Base-by-base conservation (phyloP, 2,329 filamentous ascomycete species). In the Cytospora schulzeri region DNA sequence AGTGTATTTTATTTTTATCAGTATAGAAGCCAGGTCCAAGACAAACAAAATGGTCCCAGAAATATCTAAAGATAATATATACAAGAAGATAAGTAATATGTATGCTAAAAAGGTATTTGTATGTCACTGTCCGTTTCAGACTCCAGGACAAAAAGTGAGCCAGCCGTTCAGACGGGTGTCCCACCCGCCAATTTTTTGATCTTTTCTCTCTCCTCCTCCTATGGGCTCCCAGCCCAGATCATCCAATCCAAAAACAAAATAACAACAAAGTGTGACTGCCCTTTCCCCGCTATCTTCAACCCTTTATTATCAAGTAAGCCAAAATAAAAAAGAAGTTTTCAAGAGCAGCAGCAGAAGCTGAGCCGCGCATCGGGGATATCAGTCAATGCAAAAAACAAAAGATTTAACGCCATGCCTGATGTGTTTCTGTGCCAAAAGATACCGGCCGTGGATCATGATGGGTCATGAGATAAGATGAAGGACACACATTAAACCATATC, bases 371-470 rank as follows among this genome's bases (percentile, higher is more conserved):
- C 53, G 31, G 60, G 29, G 60, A 53, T 48, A 48, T 31, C 60
- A 52, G 41, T 41, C 60, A 56, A 62, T 24, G 60, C 60, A 62
- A 22, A 48, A 24, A n/a, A n/a, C n/a, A n/a, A n/a, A n/a, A n/a
- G n/a, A n/a, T n/a, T 1, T 12, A 48, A 48, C 53, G 52, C 60
- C 60, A 57, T 62, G 52, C 53, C 26, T 53, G 57, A 56, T 56
- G 53, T 56, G 51, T 29, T 62, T 62, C 28, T 54, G 50, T 24
- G 45, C 45, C 45, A 38, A 12, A 24, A 48, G 4, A 22, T 48
- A 9, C 45, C 45, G 45, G 45, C 45, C 45, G n/a, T 48, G 45
- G 9, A 22, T 24, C 45, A 24, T 48, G 45, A 48, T 48, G 45
- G 45, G n/a, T 48, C 45, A 22, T 48, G 45, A 48, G n/a, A 24